Conservation (phyloP, 176 grass and related monocot species). For the Saccharum spontaneum region DNA sequence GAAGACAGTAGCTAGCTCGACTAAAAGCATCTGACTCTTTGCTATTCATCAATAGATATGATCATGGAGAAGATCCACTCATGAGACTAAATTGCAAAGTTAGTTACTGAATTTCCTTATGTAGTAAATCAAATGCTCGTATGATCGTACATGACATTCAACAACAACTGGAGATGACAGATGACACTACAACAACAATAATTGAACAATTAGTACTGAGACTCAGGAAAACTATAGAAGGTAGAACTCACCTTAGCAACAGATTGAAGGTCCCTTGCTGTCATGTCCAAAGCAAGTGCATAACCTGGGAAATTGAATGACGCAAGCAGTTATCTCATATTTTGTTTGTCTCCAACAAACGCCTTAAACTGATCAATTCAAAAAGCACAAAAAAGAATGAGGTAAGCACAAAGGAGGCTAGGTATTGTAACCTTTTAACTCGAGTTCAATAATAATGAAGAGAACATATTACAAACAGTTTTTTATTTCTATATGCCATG, state of each 20-base stretch:
- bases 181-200: background rate
- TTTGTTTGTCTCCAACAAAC: background rate
- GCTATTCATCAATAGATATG: background rate
- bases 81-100: background rate
- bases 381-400: background rate
- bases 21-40: background rate
- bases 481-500: background rate
- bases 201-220: background rate
- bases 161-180: background rate
- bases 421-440: background rate
- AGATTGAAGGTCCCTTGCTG: constrained; percentile 91
- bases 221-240: background rate
- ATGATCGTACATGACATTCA: background rate
- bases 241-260: constrained; percentile 60
- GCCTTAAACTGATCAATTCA: background rate
- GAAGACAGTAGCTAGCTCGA: background rate
- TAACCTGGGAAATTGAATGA: constrained; percentile 59
- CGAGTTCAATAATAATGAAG: background rate
- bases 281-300: constrained; percentile 98
- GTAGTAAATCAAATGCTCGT: background rate
- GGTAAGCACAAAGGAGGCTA: background rate
- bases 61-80: background rate
- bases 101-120: constrained; percentile 4
- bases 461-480: background rate
- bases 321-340: background rate